Percentiles rank a stretch among this genome's conserved stretches.
Evolutionary conservation across 345 rosid species (phyloP).

Genomic region (Eucalyptus albens): DNA sequence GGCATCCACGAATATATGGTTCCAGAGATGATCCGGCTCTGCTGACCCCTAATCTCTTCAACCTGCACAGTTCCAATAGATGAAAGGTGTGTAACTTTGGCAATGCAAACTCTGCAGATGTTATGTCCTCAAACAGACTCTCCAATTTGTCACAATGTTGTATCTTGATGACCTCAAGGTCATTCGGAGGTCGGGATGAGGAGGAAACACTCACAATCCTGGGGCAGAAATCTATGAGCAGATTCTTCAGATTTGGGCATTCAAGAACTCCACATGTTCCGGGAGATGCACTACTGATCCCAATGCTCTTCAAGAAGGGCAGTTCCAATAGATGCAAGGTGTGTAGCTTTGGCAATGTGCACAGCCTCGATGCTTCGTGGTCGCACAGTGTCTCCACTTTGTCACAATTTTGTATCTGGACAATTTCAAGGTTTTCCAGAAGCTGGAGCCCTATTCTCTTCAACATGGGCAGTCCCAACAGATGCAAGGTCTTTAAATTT

Average conservation of each 20-base stretch:
- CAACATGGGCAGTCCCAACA: slow-evolving; percentile 26
- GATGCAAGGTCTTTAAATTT: slow-evolving; percentile 2
- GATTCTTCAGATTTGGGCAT: background rate
- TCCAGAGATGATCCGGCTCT: background rate
- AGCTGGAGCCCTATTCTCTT: background rate
- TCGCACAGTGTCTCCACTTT: background rate
- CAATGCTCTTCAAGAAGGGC: background rate
- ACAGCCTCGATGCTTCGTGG: background rate
- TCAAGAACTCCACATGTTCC: background rate
- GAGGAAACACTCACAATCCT: background rate
- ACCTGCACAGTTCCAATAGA: background rate
- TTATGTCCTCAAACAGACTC: background rate
- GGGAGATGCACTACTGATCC: background rate
- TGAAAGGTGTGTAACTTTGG: background rate
- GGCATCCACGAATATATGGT: background rate
- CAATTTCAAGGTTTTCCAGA: background rate
- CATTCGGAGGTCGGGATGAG: background rate
- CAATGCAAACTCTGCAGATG: background rate
- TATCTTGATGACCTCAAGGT: background rate
- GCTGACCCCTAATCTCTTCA: background rate
- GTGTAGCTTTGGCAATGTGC: background rate
- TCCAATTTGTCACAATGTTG: background rate
- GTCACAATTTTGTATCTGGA: background rate
- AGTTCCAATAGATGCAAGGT: background rate
- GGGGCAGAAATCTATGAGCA: background rate